These are phyloP conservation scores for Cantharellus cinnabarinus DNA, from an alignment of 768 basidiomycete species.

Conservation along the genomic window DNA sequence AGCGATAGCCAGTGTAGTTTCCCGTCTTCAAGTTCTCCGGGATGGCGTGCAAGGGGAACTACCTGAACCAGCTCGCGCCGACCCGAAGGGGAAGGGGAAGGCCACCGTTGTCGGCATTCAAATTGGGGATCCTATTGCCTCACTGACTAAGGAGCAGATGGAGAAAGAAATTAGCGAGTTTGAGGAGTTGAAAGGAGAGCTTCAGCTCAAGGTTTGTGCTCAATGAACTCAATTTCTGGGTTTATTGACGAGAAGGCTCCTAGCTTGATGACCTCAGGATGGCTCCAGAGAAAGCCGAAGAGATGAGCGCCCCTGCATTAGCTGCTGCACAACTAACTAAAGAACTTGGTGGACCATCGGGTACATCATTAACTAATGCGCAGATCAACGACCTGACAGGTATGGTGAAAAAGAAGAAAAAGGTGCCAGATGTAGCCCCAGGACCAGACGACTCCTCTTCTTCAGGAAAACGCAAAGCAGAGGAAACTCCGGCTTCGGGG, in stretches of 20 bases:
- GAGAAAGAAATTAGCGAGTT: constrained; percentile 67
- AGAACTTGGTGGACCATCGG: constrained; percentile 10
- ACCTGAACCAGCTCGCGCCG: constrained; percentile 19
- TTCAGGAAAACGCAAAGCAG: neutral
- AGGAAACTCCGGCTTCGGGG: neutral
- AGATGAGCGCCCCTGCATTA: constrained; percentile 1
- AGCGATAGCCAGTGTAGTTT: constrained; percentile 59
- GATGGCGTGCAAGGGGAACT: constrained; percentile 19
- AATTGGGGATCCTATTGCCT: constrained; percentile 28
- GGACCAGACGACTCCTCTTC: neutral
- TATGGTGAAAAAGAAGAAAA: constrained; percentile 81
- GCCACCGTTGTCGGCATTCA: constrained; percentile 2
- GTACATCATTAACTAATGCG: constrained; percentile 39
- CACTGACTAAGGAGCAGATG: constrained; percentile 54
- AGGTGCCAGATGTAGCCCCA: constrained; percentile 12
- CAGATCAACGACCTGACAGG: constrained; percentile 66
- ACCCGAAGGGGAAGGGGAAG: constrained; percentile 58
- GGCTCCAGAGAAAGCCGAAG: constrained; percentile 34
- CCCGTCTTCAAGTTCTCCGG: constrained; percentile 40
- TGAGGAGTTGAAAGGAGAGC: constrained; percentile 51
- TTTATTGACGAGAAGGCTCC: neutral
- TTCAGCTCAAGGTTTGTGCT: constrained; percentile 52
- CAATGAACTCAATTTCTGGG: neutral
- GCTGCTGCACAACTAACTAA: neutral
- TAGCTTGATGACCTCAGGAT: constrained; percentile 85